Percentiles rank a stretch among this genome's conserved stretches.
These are phyloP conservation scores for Leccinellum luteum DNA, from an alignment of 768 basidiomycete species.

Conservation along the genomic window DNA sequence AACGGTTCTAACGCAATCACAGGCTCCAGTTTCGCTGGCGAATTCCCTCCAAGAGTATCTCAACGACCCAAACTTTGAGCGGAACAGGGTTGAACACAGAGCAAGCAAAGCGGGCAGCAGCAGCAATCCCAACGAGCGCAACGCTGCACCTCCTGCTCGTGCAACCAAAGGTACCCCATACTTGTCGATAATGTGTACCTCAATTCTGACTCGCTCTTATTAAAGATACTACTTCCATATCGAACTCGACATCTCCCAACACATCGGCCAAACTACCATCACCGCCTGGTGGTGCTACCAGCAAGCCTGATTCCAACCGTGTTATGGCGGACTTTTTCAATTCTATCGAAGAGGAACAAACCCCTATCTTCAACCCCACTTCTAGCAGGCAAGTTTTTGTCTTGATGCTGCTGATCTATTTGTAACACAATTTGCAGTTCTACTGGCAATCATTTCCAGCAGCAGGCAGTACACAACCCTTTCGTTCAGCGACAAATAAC, in stretches of 20 bases:
- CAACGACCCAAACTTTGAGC: slow-evolving; percentile 94
- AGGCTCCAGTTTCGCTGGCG: slow-evolving; percentile 96
- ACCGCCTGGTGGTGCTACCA: slow-evolving; percentile 18
- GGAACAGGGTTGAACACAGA: slow-evolving; percentile 91
- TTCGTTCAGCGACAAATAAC: slow-evolving; percentile 64
- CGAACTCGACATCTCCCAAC: slow-evolving; percentile 18
- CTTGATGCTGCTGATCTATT: neutral
- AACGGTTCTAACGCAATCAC: neutral
- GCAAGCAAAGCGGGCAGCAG: slow-evolving; percentile 71
- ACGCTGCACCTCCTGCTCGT: slow-evolving; percentile 7
- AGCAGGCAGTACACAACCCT: slow-evolving; percentile 68
- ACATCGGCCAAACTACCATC: slow-evolving; percentile 23
- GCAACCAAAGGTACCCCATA: slow-evolving; percentile 18
- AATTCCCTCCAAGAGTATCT: slow-evolving; percentile 93
- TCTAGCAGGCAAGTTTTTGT: slow-evolving; percentile 43
- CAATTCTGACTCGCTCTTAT: slow-evolving; percentile 3
- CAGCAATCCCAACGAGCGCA: slow-evolving; percentile 19
- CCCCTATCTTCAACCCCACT: slow-evolving; percentile 66
- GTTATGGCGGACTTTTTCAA: slow-evolving; percentile 82
- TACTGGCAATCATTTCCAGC: slow-evolving; percentile 50
- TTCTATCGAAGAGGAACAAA: slow-evolving; percentile 80
- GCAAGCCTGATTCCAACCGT: slow-evolving; percentile 41
- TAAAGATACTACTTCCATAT: slow-evolving; percentile 15
- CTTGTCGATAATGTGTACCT: no score
- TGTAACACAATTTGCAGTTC: slow-evolving; percentile 38